These are phyloP conservation scores for Suillus fuscotomentosus DNA, from an alignment of 768 basidiomycete species.

Conservation along the genomic window DNA sequence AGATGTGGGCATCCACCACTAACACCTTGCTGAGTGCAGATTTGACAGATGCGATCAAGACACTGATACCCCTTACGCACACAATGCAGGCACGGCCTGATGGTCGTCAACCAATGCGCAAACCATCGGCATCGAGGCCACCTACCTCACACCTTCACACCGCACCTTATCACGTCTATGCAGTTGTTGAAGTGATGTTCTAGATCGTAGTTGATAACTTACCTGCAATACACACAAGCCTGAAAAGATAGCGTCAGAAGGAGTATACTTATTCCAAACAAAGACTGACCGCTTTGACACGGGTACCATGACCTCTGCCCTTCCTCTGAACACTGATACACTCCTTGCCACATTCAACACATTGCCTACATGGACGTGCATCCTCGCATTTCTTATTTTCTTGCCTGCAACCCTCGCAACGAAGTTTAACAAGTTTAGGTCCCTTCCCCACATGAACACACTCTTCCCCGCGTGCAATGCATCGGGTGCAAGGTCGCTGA, in stretches of 20 bases:
- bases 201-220: slow-evolving; percentile 19
- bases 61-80: slow-evolving; percentile 51
- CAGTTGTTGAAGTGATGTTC: slow-evolving; percentile 15
- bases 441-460: slow-evolving; percentile 57
- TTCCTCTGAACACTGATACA: slow-evolving; percentile 52
- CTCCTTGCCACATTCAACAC: slow-evolving; percentile 43
- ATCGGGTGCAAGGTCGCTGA: slow-evolving; percentile 60
- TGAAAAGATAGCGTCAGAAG: slow-evolving; percentile 24
- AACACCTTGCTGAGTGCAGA: slow-evolving; percentile 44
- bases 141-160: slow-evolving; percentile 57
- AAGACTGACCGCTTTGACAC: slow-evolving; percentile 56
- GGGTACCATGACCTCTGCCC: slow-evolving; percentile 55
- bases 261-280: slow-evolving; percentile 2
- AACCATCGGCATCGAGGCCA: slow-evolving; percentile 8
- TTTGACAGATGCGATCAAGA: slow-evolving; percentile 45
- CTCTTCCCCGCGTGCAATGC: slow-evolving; percentile 50
- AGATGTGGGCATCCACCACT: slow-evolving; percentile 47
- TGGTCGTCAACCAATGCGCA: slow-evolving; percentile 9
- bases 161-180: slow-evolving; percentile 59
- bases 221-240: slow-evolving; percentile 66
- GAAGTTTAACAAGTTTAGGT: slow-evolving; percentile 56
- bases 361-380: slow-evolving; percentile 52
- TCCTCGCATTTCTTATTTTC: slow-evolving; percentile 62
- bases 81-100: slow-evolving; percentile 51
- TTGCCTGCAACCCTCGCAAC: slow-evolving; percentile 57